A percentile compares a stretch with the other conserved stretches of the same genome.
These are phyloP conservation scores for Solanum ahanhuiri DNA, from an alignment of 257 asterid genomes.

Conservation along the genomic window DNA sequence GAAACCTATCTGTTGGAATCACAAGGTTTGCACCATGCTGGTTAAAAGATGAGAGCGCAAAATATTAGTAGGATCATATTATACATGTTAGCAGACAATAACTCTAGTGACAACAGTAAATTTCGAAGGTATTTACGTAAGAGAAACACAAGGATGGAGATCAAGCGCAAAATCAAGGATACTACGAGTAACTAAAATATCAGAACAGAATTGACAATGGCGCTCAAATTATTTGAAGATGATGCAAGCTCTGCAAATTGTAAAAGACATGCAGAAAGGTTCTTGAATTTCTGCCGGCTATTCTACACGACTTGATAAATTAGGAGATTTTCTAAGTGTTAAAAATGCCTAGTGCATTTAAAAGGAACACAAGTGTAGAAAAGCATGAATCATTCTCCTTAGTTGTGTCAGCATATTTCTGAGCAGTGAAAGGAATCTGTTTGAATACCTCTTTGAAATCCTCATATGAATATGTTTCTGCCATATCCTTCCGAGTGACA, in stretches of 20 bases:
- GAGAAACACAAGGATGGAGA: background rate
- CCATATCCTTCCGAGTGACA: constrained; percentile 79
- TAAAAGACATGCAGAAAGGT: background rate
- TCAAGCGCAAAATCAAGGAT: background rate
- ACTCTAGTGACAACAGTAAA: background rate
- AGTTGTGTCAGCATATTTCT: background rate
- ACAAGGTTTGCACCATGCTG: constrained; percentile 72
- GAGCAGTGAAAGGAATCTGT: background rate
- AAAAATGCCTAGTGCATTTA: background rate
- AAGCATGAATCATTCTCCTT: background rate
- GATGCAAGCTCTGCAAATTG: background rate
- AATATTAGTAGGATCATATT: background rate
- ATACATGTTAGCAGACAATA: background rate
- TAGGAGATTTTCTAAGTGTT: background rate
- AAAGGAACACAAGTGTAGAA: background rate
- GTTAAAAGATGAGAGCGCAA: constrained; percentile 3
- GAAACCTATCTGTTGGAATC: constrained; percentile 72
- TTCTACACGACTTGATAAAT: background rate
- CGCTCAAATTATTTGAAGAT: background rate
- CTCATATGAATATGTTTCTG: constrained; percentile 35
- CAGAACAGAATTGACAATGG: background rate
- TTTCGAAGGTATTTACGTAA: background rate
- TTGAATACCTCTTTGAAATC: constrained; percentile 56
- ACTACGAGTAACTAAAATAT: background rate
- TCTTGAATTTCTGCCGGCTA: background rate